A percentile compares a stretch with the other conserved stretches of the same genome.
These are phyloP conservation scores for Exophiala aquamarina DNA, from an alignment of 2,329 filamentous ascomycete species.

Conservation along the genomic window DNA sequence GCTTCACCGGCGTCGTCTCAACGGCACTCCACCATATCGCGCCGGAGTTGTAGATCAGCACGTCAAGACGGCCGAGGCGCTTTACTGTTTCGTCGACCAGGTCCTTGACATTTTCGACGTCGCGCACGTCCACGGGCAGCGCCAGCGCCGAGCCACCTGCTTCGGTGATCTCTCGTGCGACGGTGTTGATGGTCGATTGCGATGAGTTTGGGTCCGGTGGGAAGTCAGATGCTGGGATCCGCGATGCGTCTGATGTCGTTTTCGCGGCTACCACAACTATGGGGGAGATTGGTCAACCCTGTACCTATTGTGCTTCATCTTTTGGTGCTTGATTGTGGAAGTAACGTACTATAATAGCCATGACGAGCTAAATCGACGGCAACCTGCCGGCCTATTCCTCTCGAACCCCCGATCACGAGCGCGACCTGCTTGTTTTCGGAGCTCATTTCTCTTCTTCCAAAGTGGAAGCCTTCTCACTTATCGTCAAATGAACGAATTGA, in stretches of 20 bases:
- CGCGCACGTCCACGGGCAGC: slow-evolving; percentile 69
- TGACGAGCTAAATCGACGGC: slow-evolving; percentile 73
- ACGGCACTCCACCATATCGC: slow-evolving; percentile 84
- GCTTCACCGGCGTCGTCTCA: slow-evolving; percentile 68
- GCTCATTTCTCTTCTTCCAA: slow-evolving; percentile 5
- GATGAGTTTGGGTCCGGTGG: slow-evolving; percentile 75
- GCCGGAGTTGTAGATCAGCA: slow-evolving; percentile 78
- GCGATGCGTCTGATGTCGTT: slow-evolving; percentile 63
- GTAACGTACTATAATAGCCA: slow-evolving; percentile 67
- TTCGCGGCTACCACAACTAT: slow-evolving; percentile 77
- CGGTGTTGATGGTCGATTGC: slow-evolving; percentile 76
- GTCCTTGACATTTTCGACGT: slow-evolving; percentile 58
- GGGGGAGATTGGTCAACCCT: no score
- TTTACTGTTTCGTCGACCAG: slow-evolving; percentile 61
- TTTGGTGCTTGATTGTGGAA: no score
- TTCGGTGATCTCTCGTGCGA: slow-evolving; percentile 69
- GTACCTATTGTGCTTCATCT: no score
- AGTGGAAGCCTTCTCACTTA: background rate
- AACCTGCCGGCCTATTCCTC: slow-evolving; percentile 78
- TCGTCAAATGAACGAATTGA: no score
- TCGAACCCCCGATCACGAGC: slow-evolving; percentile 71
- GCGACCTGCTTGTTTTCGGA: slow-evolving; percentile 52
- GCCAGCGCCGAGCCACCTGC: slow-evolving; percentile 65
- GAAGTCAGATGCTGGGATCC: slow-evolving; percentile 51
- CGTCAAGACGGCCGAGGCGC: slow-evolving; percentile 66